phyloP scores from a whole-genome alignment of 257 asterid species.

The Solanum dulcamara region DNA sequence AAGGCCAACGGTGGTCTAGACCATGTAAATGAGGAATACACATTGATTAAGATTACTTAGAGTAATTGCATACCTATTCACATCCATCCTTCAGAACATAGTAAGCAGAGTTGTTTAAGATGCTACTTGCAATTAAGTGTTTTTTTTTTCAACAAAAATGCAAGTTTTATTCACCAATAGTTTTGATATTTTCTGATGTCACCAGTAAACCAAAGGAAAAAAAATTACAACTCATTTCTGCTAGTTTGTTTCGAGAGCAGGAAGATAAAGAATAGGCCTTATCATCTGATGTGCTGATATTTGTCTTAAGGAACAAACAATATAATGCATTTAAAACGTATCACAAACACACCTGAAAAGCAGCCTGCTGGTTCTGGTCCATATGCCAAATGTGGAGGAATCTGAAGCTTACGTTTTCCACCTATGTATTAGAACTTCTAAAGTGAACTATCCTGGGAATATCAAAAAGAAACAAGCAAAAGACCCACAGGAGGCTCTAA shows the following conservation, averaged over 20 bases:
- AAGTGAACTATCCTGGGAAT: neutral
- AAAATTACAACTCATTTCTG: neutral
- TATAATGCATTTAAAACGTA: neutral
- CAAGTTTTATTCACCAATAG: neutral
- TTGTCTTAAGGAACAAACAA: neutral
- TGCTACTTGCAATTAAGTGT: neutral
- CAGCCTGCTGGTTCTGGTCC: slow-evolving; percentile 97
- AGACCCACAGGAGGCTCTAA: neutral
- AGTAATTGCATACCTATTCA: neutral
- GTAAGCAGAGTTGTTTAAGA: neutral
- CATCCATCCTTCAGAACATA: neutral
- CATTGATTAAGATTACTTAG: neutral
- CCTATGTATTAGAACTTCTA: slow-evolving; percentile 23
- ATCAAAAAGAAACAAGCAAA: neutral
- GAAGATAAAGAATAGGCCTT: neutral
- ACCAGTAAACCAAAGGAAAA: neutral
- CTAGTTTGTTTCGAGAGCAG: neutral
- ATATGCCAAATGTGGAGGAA: slow-evolving; percentile 79
- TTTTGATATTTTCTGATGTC: neutral
- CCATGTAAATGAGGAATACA: neutral
- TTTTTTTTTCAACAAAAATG: neutral
- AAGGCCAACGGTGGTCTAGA: neutral
- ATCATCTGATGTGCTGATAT: neutral
- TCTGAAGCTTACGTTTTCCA: slow-evolving; percentile 78
- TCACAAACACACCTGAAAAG: slow-evolving; percentile 47